phyloP scores from a whole-genome alignment of 2,329 filamentous ascomycete genomes.

The Fusarium clavum region DNA sequence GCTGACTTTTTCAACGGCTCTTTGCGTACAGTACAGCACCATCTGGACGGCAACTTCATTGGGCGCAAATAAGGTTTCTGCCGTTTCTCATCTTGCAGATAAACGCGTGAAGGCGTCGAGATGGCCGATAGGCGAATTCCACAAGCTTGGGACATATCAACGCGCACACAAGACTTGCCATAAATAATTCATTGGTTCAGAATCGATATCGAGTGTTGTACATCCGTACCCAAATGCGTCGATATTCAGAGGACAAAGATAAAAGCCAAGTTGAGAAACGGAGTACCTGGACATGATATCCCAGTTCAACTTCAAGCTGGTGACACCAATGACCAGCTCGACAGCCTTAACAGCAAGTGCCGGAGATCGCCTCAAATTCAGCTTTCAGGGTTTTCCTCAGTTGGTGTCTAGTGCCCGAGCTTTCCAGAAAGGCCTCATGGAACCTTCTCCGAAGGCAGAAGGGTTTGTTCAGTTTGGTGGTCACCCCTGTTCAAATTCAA shows the following conservation, averaged over 20 bases:
- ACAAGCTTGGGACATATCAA: not conserved
- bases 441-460: conserved; percentile 13
- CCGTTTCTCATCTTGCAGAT: conserved; percentile 20
- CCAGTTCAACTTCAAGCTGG: not conserved
- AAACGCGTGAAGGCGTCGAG: conserved; percentile 5
- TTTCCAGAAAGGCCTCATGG: conserved; percentile 10
- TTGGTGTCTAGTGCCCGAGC: conserved; percentile 13
- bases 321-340: conserved; percentile 1
- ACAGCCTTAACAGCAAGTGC: conserved; percentile 8
- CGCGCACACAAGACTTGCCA: not conserved
- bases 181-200: not conserved
- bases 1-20: conserved; percentile 23
- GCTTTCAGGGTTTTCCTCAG: conserved; percentile 21
- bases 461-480: conserved; percentile 19
- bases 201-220: not conserved
- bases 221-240: not conserved
- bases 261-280: not conserved
- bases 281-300: not conserved
- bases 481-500: conserved; percentile 25
- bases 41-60: conserved; percentile 7
- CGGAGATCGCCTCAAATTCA: conserved; percentile 34
- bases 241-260: not conserved
- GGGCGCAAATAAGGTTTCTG: conserved; percentile 31
- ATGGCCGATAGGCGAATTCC: conserved; percentile 9
- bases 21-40: not conserved